Evolutionary conservation across 2,329 filamentous ascomycete species (phyloP).

Genomic region (Tolypocladium sp.): DNA sequence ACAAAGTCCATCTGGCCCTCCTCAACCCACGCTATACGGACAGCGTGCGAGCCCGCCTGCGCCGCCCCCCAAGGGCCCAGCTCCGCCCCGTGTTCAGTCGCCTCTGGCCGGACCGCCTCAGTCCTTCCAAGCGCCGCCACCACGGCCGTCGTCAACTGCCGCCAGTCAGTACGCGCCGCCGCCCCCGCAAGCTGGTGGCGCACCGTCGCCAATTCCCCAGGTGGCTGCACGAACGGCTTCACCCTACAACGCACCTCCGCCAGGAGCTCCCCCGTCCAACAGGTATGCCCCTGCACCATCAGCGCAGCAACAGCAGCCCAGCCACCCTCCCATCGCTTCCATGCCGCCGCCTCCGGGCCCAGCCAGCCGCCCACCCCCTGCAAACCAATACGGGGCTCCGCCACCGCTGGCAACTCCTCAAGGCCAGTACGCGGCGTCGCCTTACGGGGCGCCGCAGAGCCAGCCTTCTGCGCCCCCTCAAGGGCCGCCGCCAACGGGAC

Average conservation of each 20-base stretch:
- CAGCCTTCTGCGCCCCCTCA: slow-evolving; percentile 21
- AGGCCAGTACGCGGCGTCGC: slow-evolving; percentile 26
- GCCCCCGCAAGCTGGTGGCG: slow-evolving; percentile 51
- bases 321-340: slow-evolving; percentile 29
- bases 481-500: slow-evolving; percentile 28
- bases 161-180: slow-evolving; percentile 42
- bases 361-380: slow-evolving; percentile 35
- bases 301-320: slow-evolving; percentile 36
- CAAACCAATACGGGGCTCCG: slow-evolving; percentile 32
- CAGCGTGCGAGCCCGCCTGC: slow-evolving; percentile 63
- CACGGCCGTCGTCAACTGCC: slow-evolving; percentile 54
- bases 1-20: slow-evolving; percentile 45
- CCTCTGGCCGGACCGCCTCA: slow-evolving; percentile 47
- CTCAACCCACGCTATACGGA: slow-evolving; percentile 49
- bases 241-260: slow-evolving; percentile 76
- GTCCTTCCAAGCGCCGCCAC: slow-evolving; percentile 46
- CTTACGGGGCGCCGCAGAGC: slow-evolving; percentile 9
- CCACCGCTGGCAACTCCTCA: slow-evolving; percentile 33
- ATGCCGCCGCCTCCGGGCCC: slow-evolving; percentile 30
- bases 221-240: slow-evolving; percentile 67
- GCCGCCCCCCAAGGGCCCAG: slow-evolving; percentile 74
- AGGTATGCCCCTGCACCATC: slow-evolving; percentile 65
- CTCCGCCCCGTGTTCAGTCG: slow-evolving; percentile 62
- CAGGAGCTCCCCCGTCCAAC: slow-evolving; percentile 58
- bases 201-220: slow-evolving; percentile 44